Percentiles rank a stretch among this genome's conserved stretches.
These are phyloP conservation scores for Chiua virens DNA, from an alignment of 768 basidiomycete species.

Conservation along the genomic window DNA sequence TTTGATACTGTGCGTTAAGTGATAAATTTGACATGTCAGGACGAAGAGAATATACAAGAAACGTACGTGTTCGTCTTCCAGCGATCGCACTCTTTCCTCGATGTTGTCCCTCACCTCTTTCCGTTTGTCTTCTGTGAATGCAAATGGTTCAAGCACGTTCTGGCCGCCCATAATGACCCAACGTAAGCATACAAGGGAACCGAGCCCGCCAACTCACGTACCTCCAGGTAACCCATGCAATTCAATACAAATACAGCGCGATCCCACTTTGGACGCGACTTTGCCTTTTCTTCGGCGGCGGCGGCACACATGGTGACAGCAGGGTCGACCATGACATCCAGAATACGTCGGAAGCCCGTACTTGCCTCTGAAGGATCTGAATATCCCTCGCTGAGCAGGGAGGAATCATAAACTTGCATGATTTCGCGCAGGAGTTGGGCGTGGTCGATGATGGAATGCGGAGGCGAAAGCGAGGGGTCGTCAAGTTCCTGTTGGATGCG, in stretches of 20 bases:
- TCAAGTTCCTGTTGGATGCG: slow-evolving; percentile 51
- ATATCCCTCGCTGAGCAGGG: slow-evolving; percentile 60
- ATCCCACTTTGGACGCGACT: slow-evolving; percentile 68
- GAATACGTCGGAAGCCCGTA: slow-evolving; percentile 41
- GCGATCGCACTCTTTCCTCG: slow-evolving; percentile 55
- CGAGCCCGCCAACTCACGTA: slow-evolving; percentile 32
- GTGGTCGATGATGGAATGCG: slow-evolving; percentile 78
- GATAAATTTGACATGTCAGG: no score
- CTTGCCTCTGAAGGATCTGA: slow-evolving; percentile 9
- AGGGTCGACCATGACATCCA: slow-evolving; percentile 86
- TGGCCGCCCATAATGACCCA: slow-evolving; percentile 22
- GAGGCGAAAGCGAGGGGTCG: slow-evolving; percentile 71
- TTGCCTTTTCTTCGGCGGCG: slow-evolving; percentile 65
- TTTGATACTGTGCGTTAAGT: slow-evolving; percentile 16
- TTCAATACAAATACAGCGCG: slow-evolving; percentile 82
- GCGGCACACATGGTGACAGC: slow-evolving; percentile 71
- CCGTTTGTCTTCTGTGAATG: slow-evolving; percentile 66
- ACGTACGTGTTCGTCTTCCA: slow-evolving; percentile 86
- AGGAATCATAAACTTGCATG: slow-evolving; percentile 85
- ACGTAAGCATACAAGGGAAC: slow-evolving; percentile 1
- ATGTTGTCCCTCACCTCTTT: slow-evolving; percentile 57
- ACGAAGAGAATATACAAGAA: neutral
- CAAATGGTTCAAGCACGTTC: slow-evolving; percentile 65
- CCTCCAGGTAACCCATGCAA: slow-evolving; percentile 80
- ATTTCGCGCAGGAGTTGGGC: slow-evolving; percentile 84